phyloP scores from a whole-genome alignment of 495 filamentous ascomycete species.

The Xeromyces bisporus region DNA sequence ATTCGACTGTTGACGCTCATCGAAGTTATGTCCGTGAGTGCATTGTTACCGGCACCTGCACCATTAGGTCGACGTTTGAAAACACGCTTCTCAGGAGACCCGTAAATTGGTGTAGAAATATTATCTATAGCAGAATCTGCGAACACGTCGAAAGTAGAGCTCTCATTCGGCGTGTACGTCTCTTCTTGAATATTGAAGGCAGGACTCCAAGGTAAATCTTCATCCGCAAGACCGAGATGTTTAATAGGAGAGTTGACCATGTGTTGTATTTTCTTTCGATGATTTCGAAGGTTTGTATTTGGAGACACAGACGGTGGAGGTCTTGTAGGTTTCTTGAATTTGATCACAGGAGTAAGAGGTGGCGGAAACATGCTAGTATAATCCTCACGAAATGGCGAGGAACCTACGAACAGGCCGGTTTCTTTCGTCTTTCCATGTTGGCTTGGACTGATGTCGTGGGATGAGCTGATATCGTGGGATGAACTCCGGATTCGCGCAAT shows the following conservation, averaged over 20 bases:
- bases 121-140: conserved; percentile 38
- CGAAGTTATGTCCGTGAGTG: conserved; percentile 49
- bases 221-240: conserved; percentile 46
- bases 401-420: conserved; percentile 28
- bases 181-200: conserved; percentile 50
- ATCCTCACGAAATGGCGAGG: conserved; percentile 41
- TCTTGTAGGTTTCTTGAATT: conserved; percentile 66
- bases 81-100: conserved; percentile 64
- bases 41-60: conserved; percentile 24
- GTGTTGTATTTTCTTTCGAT: conserved; percentile 70
- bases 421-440: conserved; percentile 35
- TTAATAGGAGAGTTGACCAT: conserved; percentile 80
- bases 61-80: conserved; percentile 45
- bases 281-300: conserved; percentile 84
- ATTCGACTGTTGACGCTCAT: conserved; percentile 32
- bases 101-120: conserved; percentile 35
- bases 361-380: conserved; percentile 49
- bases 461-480: conserved; percentile 73
- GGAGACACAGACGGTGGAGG: conserved; percentile 81
- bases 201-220: conserved; percentile 57
- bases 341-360: conserved; percentile 72
- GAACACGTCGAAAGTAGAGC: conserved; percentile 54
- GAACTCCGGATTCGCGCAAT: conserved; percentile 87
- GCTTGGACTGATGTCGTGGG: conserved; percentile 71
- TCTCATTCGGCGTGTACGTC: conserved; percentile 29